Evolutionary conservation across 768 basidiomycete genomes (phyloP).

Genomic region (Psilocybe azurescens): DNA sequence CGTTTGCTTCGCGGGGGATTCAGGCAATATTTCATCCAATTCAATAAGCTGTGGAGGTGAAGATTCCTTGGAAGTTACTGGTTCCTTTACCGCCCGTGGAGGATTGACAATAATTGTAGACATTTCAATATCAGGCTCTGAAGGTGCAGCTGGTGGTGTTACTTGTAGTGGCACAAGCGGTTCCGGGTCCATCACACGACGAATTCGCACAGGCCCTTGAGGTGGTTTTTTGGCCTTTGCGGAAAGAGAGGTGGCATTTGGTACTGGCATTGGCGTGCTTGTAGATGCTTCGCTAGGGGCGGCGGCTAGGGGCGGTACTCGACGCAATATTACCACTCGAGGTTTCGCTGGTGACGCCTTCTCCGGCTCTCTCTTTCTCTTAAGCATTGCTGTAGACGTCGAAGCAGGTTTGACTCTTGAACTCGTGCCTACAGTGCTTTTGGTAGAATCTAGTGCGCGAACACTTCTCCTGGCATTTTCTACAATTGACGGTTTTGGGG

Average conservation of each 20-base stretch:
- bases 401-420: constrained; percentile 22
- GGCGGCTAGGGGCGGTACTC: constrained; percentile 29
- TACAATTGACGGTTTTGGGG: constrained; percentile 8
- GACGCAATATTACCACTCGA: constrained; percentile 31
- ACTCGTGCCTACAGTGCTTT: constrained; percentile 15
- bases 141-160: background rate
- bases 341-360: constrained; percentile 30
- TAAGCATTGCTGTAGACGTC: constrained; percentile 31
- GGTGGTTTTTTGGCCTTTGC: constrained; percentile 17
- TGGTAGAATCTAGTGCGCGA: constrained; percentile 15
- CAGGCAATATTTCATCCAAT: constrained; percentile 18
- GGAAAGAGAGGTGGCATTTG: constrained; percentile 3
- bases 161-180: constrained; percentile 2
- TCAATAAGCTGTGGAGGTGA: constrained; percentile 12
- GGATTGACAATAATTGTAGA: constrained; percentile 7
- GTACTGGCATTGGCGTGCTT: constrained; percentile 6
- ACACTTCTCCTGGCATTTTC: constrained; percentile 19
- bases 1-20: constrained; percentile 32
- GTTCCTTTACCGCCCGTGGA: constrained; percentile 3
- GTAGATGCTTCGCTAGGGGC: constrained; percentile 11
- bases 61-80: constrained; percentile 5
- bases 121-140: constrained; percentile 7
- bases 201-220: constrained; percentile 21
- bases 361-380: constrained; percentile 48
- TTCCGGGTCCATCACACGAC: constrained; percentile 25